Base-by-base conservation (phyloP, 176 grass and related monocot species). In the Zizania latifolia region DNA sequence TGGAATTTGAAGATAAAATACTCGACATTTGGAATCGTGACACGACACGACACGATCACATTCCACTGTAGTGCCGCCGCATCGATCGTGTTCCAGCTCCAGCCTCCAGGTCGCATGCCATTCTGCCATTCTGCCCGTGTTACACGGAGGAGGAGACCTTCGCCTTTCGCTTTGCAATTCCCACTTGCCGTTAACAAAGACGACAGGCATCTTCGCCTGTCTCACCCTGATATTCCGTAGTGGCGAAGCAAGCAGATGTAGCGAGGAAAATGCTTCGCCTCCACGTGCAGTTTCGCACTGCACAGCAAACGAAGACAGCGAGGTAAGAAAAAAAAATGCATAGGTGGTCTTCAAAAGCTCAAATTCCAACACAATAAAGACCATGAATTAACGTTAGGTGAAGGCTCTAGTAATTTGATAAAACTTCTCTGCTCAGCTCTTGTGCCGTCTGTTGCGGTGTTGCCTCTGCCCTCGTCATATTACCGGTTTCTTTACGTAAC, bases 221-320 rank as follows among this genome's bases (percentile, higher is more conserved):
- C 29, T 53, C 53, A 29, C 14, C 19, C 60, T 61, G 61, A 62
- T 70, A 74, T 86, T 68, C 83, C 83, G 62, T 62, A 9, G 51
- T 19, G 62, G 12, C 3, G 70, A 86, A 86, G 83, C 9, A 79
- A 73, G 50, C 22, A 32, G 48, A 48, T 48, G 51, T 54, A 2
- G 26, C 69, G 69, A 58, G 6, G 68, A 80, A 85, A 67, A 80
- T 68, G 50, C 48, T 7, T 28, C 36, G 8, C 21, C 43, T 72
- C 58, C 68, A 79, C 68, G 68, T 46, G 68, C 28, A 16, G 45
- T 17, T 17, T 78, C 82, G 26, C 58, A 72, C 75, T 0, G 75
- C 48, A 33, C 75, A 5, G 75, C 38, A n/a, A 58, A 65, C 69
- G 67, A 78, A 16, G 74, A 2, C 65, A n/a, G n/a, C n/a, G n/a